These are phyloP conservation scores for Neonectria neomacrospora DNA, from an alignment of 2,329 filamentous ascomycete species.

Conservation along the genomic window DNA sequence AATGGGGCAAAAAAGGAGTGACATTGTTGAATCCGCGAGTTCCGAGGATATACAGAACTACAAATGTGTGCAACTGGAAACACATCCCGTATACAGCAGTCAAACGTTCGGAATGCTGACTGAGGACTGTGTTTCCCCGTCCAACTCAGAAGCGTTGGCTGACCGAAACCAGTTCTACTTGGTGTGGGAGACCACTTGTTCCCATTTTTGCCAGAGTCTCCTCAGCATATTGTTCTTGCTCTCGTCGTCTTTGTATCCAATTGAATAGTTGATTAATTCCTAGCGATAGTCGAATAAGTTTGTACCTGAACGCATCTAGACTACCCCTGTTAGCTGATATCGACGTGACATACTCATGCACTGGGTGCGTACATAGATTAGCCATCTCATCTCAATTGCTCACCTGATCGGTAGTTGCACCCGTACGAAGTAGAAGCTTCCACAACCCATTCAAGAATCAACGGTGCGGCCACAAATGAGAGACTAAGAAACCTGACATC, in stretches of 20 bases:
- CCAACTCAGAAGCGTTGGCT: too few relatives aligned
- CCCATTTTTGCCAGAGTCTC: neutral
- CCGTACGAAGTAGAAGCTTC: neutral
- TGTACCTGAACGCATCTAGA: neutral
- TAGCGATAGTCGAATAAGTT: neutral
- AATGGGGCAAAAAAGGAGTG: neutral
- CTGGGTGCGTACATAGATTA: too few relatives aligned
- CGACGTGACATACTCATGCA: too few relatives aligned
- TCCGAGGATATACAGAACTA: neutral
- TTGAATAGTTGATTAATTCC: neutral
- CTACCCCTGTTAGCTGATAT: too few relatives aligned
- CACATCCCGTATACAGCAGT: too few relatives aligned
- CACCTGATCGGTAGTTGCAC: neutral
- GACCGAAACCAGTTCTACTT: neutral
- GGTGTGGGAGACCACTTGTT: neutral
- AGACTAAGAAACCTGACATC: neutral
- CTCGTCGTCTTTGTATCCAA: neutral
- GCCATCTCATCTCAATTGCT: too few relatives aligned
- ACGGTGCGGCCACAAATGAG: neutral
- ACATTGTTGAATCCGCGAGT: neutral
- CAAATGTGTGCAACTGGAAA: neutral
- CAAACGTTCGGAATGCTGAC: neutral
- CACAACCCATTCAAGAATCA: too few relatives aligned
- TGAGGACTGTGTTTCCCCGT: too few relatives aligned
- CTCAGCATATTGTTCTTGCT: neutral